Base-by-base conservation (phyloP, 768 basidiomycete genomes). In the Suillus cothurnatus region DNA sequence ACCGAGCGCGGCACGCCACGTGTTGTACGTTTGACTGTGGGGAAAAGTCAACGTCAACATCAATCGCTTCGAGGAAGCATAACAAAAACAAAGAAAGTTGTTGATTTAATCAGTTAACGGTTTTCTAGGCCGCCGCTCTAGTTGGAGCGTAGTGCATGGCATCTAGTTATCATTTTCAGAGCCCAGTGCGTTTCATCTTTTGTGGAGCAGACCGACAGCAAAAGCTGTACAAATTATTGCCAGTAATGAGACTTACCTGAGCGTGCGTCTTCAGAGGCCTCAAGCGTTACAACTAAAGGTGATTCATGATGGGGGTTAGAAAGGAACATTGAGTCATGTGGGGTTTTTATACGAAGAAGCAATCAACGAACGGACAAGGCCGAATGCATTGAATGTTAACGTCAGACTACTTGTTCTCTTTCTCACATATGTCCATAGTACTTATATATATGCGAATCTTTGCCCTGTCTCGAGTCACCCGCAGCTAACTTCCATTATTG, bases 171-270 rank as follows among this genome's bases (percentile, higher is more conserved):
- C n/a, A n/a, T 62, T 47, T 36, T 86, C 85, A 85, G 85, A 86
- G 86, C 85, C 85, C 86, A 86, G 85, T 86, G 85, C 86, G 79
- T 79, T 84, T 86, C 85, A 81, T 86, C 85, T 53, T 67, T 52
- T 34, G 28, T 41, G 32, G 19, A 43, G 15, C 21, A 31, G 50
- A 31, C 17, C 50, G 7, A 32, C 28, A 53, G 26, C 50, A 31
- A 9, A 17, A 19, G 28, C 17, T 4, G 28, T 21, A 53, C 52
- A 53, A 53, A 34, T 56, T 6, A 21, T 21, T n/a, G 31, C 31
- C 21, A 36, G 7, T 36, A 7, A 4, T 36, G 15, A 4, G 34
- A 57, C 56, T 57, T 23, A 57, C 57, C 57, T 39, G 57, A 39
- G 17, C 8, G 36, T n/a, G 34, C 17, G 15, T 23, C 50, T n/a